Percentiles rank a stretch among this genome's conserved stretches.
Evolutionary conservation across 2,329 filamentous ascomycete genomes (phyloP).

Genomic region (Colletotrichum sidae): DNA sequence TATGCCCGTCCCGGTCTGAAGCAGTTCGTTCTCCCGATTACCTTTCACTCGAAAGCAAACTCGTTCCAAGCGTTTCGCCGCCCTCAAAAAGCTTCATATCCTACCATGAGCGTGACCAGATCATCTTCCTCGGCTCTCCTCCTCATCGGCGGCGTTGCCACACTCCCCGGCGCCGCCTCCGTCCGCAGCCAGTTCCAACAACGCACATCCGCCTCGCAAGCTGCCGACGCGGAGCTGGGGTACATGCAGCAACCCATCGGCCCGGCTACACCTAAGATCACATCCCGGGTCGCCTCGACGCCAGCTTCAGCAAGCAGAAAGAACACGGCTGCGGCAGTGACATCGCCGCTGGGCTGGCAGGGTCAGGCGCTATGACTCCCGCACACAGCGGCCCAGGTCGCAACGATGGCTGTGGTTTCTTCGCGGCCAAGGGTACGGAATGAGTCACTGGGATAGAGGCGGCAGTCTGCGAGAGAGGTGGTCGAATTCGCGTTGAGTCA

Average conservation of each 20-base stretch:
- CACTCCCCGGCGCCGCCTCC: slow-evolving; percentile 38
- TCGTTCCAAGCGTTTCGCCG: neutral
- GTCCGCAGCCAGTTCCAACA: slow-evolving; percentile 37
- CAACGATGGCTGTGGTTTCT: slow-evolving; percentile 24
- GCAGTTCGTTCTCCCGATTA: neutral
- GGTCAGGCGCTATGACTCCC: slow-evolving; percentile 33
- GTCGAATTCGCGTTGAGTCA: slow-evolving; percentile 15
- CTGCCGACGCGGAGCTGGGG: slow-evolving; percentile 30
- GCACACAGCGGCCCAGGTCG: slow-evolving; percentile 27
- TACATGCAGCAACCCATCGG: slow-evolving; percentile 35
- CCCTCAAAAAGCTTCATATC: neutral
- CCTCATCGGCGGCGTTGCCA: slow-evolving; percentile 40
- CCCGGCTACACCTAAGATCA: neutral
- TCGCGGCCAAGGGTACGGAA: neutral
- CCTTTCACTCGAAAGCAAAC: slow-evolving; percentile 15
- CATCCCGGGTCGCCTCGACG: neutral
- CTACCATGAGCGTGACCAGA: slow-evolving; percentile 29
- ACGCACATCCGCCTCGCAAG: slow-evolving; percentile 4
- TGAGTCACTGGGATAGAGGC: neutral
- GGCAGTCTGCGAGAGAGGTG: neutral
- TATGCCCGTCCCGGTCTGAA: slow-evolving; percentile 5
- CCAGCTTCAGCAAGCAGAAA: neutral
- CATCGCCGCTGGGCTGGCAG: slow-evolving; percentile 20
- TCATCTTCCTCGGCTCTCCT: slow-evolving; percentile 38
- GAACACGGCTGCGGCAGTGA: neutral